phyloP scores from a whole-genome alignment of 2,329 filamentous ascomycete species.

The Colletotrichum chrysophilum region DNA sequence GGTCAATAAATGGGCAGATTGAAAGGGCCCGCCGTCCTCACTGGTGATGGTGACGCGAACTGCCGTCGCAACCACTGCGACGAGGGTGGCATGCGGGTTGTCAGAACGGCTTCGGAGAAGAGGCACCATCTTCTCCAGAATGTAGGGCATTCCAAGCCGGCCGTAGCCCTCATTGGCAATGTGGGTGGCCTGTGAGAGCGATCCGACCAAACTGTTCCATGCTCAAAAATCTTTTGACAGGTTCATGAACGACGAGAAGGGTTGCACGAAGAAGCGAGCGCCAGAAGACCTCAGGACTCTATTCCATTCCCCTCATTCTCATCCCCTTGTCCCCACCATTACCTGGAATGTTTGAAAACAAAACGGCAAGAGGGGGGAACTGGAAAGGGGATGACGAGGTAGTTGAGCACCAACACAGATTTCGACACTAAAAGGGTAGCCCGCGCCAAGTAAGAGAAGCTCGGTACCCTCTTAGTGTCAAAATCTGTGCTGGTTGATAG shows the following conservation, averaged over 20 bases:
- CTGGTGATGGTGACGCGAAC: neutral
- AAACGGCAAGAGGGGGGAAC: neutral
- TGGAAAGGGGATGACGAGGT: neutral
- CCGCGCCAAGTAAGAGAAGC: neutral
- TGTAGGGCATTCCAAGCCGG: rapidly evolving
- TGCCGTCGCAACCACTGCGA: neutral
- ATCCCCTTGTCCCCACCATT: neutral
- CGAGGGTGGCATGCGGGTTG: neutral
- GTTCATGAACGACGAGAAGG: neutral
- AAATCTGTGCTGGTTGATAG: neutral
- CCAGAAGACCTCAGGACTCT: rapidly evolving
- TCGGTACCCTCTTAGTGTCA: neutral
- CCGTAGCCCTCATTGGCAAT: neutral
- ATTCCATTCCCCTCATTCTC: neutral
- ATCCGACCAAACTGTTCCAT: neutral
- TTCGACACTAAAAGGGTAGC: no score
- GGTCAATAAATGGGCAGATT: neutral
- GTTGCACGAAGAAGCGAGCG: neutral
- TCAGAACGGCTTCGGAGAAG: neutral
- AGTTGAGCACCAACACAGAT: neutral
- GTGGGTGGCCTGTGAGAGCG: neutral
- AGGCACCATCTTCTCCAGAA: neutral
- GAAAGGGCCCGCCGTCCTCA: neutral
- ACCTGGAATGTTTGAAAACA: neutral
- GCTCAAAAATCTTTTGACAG: neutral